phyloP scores from a whole-genome alignment of 106 monocot genomes.

The Amphibolis antarctica region DNA sequence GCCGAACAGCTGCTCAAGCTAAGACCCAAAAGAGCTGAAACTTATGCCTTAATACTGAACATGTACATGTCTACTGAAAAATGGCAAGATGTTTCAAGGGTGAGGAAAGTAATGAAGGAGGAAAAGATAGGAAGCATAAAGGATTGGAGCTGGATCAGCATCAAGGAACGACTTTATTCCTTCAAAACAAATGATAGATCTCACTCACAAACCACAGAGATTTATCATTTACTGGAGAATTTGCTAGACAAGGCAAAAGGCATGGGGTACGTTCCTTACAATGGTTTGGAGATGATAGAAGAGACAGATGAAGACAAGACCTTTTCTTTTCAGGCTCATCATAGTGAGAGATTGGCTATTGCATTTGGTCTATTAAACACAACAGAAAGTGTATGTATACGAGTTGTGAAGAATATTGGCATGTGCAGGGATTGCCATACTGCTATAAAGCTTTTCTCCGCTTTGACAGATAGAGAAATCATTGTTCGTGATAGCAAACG shows the following conservation, averaged over 20 bases:
- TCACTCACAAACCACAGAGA: slow-evolving; percentile 27
- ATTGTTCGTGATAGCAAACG: slow-evolving; percentile 21
- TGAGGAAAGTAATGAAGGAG: slow-evolving; percentile 74
- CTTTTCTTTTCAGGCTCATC: not conserved
- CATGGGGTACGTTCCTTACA: slow-evolving; percentile 9
- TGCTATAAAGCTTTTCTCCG: slow-evolving; percentile 15
- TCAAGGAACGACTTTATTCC: slow-evolving; percentile 47
- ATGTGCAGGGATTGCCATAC: slow-evolving; percentile 21
- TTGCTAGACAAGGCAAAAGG: slow-evolving; percentile 45
- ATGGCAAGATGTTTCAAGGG: slow-evolving; percentile 73
- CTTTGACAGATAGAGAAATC: slow-evolving; percentile 12
- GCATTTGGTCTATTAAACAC: slow-evolving; percentile 23
- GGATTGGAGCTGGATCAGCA: slow-evolving; percentile 70
- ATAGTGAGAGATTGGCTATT: slow-evolving; percentile 27
- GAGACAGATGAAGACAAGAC: slow-evolving; percentile 2
- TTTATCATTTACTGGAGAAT: slow-evolving; percentile 37
- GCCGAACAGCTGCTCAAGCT: slow-evolving; percentile 53
- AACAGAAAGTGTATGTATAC: not conserved
- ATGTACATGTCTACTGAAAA: slow-evolving; percentile 74
- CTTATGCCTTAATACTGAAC: slow-evolving; percentile 53
- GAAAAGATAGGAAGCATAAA: slow-evolving; percentile 50
- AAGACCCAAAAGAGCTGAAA: slow-evolving; percentile 51
- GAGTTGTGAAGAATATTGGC: slow-evolving; percentile 20
- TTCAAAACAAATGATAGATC: slow-evolving; percentile 62
- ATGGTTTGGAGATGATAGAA: slow-evolving; percentile 4